These are phyloP conservation scores for Hygrocybe punicea DNA, from an alignment of 768 basidiomycete species.

Conservation along the genomic window DNA sequence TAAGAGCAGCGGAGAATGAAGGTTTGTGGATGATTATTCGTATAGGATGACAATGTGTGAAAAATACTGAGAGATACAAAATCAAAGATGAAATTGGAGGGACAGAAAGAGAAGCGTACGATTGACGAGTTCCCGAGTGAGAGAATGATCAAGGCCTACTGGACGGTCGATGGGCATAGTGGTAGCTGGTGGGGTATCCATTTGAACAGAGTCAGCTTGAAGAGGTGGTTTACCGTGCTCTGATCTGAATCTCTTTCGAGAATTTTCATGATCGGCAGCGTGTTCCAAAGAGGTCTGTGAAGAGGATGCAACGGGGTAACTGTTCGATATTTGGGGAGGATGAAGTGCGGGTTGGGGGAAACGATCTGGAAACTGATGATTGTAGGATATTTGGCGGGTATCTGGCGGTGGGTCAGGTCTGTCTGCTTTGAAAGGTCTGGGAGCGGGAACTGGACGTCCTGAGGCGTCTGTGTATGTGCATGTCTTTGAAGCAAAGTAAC, in stretches of 20 bases:
- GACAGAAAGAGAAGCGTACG: constrained; percentile 41
- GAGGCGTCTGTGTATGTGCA: constrained; percentile 80
- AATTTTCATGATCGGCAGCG: constrained; percentile 27
- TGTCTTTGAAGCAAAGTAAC: constrained; percentile 76
- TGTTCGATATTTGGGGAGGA: not conserved
- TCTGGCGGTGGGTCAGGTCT: constrained; percentile 29
- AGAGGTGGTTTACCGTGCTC: constrained; percentile 39
- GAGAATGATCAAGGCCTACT: constrained; percentile 50
- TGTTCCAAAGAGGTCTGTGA: constrained; percentile 13
- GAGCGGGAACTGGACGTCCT: constrained; percentile 78
- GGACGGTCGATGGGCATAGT: constrained; percentile 41
- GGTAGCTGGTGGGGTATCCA: constrained; percentile 39
- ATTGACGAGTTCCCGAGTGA: constrained; percentile 72
- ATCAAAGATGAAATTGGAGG: constrained; percentile 11
- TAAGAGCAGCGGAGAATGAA: constrained; percentile 64
- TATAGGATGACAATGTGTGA: constrained; percentile 76
- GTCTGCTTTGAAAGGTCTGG: constrained; percentile 48
- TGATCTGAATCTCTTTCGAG: constrained; percentile 51
- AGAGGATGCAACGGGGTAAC: constrained; percentile 8
- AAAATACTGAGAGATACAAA: constrained; percentile 56
- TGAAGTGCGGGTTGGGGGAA: not conserved
- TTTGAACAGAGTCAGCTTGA: constrained; percentile 36
- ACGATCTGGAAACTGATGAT: constrained; percentile 7
- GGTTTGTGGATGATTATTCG: constrained; percentile 77
- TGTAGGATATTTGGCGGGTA: constrained; percentile 13